phyloP scores from a whole-genome alignment of 1,139 yeast species.

The Geotrichum histeridarum region DNA sequence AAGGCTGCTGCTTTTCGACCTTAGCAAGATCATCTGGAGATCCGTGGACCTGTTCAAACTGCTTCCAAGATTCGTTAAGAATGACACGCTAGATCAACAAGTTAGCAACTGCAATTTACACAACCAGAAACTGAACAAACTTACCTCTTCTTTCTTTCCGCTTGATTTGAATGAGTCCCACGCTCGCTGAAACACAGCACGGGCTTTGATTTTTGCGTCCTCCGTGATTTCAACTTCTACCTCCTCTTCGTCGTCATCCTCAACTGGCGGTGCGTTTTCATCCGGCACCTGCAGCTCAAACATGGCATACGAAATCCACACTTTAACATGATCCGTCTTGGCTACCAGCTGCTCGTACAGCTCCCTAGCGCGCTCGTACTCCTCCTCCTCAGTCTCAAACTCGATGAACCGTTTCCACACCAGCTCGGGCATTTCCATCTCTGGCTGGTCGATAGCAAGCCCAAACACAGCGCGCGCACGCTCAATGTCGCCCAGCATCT shows the following conservation, averaged over 20 bases:
- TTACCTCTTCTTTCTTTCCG: constrained; percentile 38
- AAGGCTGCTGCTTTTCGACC: constrained; percentile 53
- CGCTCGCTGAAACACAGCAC: constrained; percentile 56
- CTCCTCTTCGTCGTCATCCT: constrained; percentile 41
- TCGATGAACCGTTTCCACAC: constrained; percentile 53
- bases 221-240: constrained; percentile 49
- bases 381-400: constrained; percentile 54
- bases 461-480: constrained; percentile 60
- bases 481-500: constrained; percentile 60
- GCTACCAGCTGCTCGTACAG: constrained; percentile 47
- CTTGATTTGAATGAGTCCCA: constrained; percentile 42
- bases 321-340: constrained; percentile 38
- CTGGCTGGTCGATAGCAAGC: constrained; percentile 43
- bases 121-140: neutral
- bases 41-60: constrained; percentile 67
- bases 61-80: constrained; percentile 58
- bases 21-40: constrained; percentile 32
- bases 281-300: constrained; percentile 65
- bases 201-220: constrained; percentile 48
- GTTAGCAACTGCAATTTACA: neutral
- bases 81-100: constrained; percentile 39
- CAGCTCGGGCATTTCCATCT: constrained; percentile 37
- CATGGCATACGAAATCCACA: constrained; percentile 66
- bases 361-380: constrained; percentile 53
- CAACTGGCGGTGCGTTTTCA: constrained; percentile 36